These are phyloP conservation scores for Pythium dissotocum DNA, from an alignment of 352 stramenopile genomes.

Conservation along the genomic window DNA sequence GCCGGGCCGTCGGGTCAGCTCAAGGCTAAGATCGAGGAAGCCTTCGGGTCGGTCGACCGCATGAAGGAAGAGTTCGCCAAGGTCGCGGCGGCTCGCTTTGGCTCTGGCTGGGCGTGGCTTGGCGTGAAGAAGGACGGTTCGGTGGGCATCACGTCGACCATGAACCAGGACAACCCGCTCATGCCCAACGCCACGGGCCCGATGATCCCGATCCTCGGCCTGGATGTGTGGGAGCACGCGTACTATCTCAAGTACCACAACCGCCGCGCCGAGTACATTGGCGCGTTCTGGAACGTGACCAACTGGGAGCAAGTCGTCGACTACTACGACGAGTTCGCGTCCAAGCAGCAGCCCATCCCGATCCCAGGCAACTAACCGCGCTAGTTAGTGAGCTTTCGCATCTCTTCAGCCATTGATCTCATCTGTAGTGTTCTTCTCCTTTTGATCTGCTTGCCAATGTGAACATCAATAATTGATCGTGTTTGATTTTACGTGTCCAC, in stretches of 20 bases:
- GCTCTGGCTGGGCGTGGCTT: slow-evolving; percentile 63
- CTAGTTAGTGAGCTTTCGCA: not conserved
- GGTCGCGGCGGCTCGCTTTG: slow-evolving; percentile 47
- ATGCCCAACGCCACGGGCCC: slow-evolving; percentile 26
- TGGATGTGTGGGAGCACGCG: slow-evolving; percentile 66
- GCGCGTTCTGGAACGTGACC: slow-evolving; percentile 46
- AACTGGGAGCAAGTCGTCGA: slow-evolving; percentile 53
- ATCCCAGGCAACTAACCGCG: slow-evolving; percentile 37
- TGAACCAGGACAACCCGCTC: slow-evolving; percentile 79
- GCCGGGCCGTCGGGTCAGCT: slow-evolving; percentile 31
- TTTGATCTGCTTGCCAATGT: too few relatives aligned
- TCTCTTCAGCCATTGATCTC: too few relatives aligned
- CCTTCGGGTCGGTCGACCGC: slow-evolving; percentile 45
- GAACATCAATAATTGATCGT: not conserved
- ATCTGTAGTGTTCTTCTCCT: not conserved
- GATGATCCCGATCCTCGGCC: slow-evolving; percentile 72
- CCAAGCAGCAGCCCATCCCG: slow-evolving; percentile 51
- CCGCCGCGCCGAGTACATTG: slow-evolving; percentile 50
- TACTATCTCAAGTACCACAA: slow-evolving; percentile 69
- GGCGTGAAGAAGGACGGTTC: slow-evolving; percentile 55
- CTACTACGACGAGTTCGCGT: slow-evolving; percentile 63
- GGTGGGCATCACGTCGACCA: slow-evolving; percentile 86
- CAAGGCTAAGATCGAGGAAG: slow-evolving; percentile 44
- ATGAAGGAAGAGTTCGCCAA: slow-evolving; percentile 56
- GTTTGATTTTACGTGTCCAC: not conserved